Evolutionary conservation across 202 grass and related monocot genomes (phyloP).

Genomic region (Tripidium arundinaceum): DNA sequence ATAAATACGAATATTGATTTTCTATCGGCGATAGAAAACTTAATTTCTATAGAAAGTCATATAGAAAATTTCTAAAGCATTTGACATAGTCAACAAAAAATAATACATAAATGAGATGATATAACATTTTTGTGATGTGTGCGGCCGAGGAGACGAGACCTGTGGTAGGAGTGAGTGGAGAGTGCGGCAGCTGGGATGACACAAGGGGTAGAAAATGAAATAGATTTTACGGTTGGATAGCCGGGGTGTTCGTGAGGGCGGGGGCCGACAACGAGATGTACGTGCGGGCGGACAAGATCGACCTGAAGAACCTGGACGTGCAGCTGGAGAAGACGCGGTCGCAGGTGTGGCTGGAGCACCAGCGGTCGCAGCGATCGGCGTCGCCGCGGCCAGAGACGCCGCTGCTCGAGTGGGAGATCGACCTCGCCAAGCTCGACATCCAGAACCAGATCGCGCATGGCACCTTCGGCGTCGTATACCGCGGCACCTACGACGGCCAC

Average conservation of each 20-base stretch:
- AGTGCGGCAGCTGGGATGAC: too few species aligned
- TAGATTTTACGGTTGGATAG: too few species aligned
- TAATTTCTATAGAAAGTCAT: too few species aligned
- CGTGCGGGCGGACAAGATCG: constrained; percentile 65
- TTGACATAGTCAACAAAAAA: too few species aligned
- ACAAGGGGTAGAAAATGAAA: too few species aligned
- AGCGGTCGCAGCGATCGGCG: constrained; percentile 18
- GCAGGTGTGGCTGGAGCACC: constrained; percentile 53
- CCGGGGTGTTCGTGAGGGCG: constrained; percentile 20
- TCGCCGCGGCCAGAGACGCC: neutral
- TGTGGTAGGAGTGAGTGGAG: too few species aligned
- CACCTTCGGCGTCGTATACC: constrained; percentile 77
- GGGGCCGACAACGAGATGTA: constrained; percentile 42
- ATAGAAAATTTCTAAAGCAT: too few species aligned
- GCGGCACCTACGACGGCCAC: constrained; percentile 65
- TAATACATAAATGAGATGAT: too few species aligned
- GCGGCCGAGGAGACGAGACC: too few species aligned
- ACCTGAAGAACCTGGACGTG: constrained; percentile 58
- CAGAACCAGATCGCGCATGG: constrained; percentile 63
- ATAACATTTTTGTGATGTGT: too few species aligned
- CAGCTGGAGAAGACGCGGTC: constrained; percentile 70
- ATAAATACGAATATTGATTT: too few species aligned
- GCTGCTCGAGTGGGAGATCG: constrained; percentile 74
- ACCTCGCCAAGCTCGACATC: constrained; percentile 72
- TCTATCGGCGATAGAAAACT: too few species aligned